Percentiles rank a stretch among this genome's conserved stretches.
Conservation (phyloP, 345 rosid genomes). For the Citrus unshiu region DNA sequence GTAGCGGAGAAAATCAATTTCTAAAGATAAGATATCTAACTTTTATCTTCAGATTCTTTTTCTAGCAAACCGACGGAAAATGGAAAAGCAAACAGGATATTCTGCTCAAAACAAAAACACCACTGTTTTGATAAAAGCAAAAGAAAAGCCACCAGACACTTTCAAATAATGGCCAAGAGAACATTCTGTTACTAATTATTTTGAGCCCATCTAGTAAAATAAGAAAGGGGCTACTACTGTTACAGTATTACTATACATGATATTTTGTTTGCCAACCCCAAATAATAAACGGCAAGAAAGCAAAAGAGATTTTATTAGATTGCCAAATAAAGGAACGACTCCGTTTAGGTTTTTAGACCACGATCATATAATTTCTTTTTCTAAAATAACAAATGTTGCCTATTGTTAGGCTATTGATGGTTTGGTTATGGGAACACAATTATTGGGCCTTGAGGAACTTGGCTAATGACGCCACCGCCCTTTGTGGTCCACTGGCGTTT, state of each 20-base stretch:
- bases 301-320: not conserved
- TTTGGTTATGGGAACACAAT: not conserved
- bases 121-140: not conserved
- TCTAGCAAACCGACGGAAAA: not conserved
- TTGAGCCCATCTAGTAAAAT: not conserved
- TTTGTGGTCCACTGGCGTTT: not conserved
- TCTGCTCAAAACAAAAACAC: not conserved
- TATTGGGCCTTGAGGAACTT: slow-evolving; percentile 5
- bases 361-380: not conserved
- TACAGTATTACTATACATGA: no score
- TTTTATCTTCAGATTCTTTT: not conserved
- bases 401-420: not conserved
- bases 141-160: not conserved
- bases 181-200: not conserved
- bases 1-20: not conserved
- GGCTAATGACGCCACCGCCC: slow-evolving; percentile 21
- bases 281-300: not conserved
- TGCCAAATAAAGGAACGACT: not conserved
- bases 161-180: not conserved
- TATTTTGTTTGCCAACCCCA: not conserved
- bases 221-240: not conserved
- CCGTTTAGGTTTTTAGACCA: not conserved
- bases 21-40: not conserved
- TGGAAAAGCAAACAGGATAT: not conserved
- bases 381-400: not conserved